Conservation (phyloP, 1,284 basidiomycete genomes). For the Acaromyces ingoldii region DNA sequence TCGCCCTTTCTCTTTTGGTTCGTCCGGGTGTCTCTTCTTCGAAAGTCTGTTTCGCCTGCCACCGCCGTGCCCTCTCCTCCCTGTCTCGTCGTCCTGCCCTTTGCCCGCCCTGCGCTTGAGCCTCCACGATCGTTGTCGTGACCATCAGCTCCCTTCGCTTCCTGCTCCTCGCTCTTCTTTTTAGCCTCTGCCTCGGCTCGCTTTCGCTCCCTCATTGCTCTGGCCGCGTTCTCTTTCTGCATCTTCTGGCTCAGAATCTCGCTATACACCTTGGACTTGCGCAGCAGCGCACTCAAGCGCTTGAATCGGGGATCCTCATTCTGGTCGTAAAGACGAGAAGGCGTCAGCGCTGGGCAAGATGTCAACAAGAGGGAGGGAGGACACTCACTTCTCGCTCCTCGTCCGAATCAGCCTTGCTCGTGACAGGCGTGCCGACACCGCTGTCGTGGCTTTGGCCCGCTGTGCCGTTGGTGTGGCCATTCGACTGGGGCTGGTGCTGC, state of each 20-base stretch:
- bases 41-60: background rate
- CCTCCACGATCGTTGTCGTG: too few relatives aligned
- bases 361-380: too few relatives aligned
- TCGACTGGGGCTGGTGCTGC: too few relatives aligned
- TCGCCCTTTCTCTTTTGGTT: constrained; percentile 21
- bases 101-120: too few relatives aligned
- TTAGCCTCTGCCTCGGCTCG: constrained; percentile 3
- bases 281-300: constrained; percentile 42
- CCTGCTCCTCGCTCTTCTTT: constrained; percentile 14
- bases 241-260: constrained; percentile 50
- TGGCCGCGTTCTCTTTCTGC: constrained; percentile 10
- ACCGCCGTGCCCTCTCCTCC: background rate
- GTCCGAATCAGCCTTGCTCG: too few relatives aligned
- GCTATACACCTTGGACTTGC: constrained; percentile 42
- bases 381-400: too few relatives aligned
- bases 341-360: too few relatives aligned
- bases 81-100: constrained; percentile 10
- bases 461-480: too few relatives aligned
- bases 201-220: background rate
- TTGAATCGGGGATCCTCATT: too few relatives aligned
- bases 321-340: too few relatives aligned
- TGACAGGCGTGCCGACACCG: too few relatives aligned
- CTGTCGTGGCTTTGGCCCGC: too few relatives aligned
- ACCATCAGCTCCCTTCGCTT: constrained; percentile 7
- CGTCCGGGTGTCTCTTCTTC: constrained; percentile 1